Evolutionary conservation across 1,284 basidiomycete genomes (phyloP), one percentile per base, ranked within the genome.

Genomic region (Marasmius fiardii): DNA sequence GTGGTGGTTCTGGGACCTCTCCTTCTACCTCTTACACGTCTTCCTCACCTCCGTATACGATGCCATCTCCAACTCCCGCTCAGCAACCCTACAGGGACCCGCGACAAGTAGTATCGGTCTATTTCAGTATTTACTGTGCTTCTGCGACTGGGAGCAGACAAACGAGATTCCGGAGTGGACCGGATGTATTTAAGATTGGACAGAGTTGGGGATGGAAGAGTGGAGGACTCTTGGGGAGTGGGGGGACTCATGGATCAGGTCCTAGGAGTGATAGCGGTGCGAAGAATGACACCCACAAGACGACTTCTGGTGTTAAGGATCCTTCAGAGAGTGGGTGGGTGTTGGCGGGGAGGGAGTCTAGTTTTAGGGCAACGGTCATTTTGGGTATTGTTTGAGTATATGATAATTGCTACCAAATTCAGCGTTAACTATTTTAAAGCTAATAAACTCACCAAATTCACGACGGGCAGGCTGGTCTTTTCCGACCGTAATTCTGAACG

Each of bases 181-280:
- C 94, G 1, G 94, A 97, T 67, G 79, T 83, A 48, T 97, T 98
- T 66, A 80, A 85, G 21, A 78, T 94, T 47, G 81, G 81, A 60
- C 86, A 88, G 72, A 89, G 88, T 64, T 90, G 88, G 88, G 88
- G 88, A 1, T 91, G 88, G 88, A 91, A 90, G 79, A 62, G 80
- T 77, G 53, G 85, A 83, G 63, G 82, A 82, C 64, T 81, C 80
- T 58, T 67, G 81, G 39, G 79, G 3, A 60, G 63, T 10, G 57
- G 49, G 56, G 61, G 44, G n/a, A n/a, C 24, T 44, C 11, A 8
- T 44, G 43, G 11, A 7, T 44, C 59, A n/a, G n/a, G n/a, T 20
- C 55, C 44, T 53, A 53, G 52, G 5, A 57, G 55, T 48, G 54
- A 52, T 51, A 10, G 10, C 5, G 10, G 28, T 10, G 28, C 28